Base-by-base conservation (phyloP, 148 eudicot genomes). In the Fagopyrum homotropicum region DNA sequence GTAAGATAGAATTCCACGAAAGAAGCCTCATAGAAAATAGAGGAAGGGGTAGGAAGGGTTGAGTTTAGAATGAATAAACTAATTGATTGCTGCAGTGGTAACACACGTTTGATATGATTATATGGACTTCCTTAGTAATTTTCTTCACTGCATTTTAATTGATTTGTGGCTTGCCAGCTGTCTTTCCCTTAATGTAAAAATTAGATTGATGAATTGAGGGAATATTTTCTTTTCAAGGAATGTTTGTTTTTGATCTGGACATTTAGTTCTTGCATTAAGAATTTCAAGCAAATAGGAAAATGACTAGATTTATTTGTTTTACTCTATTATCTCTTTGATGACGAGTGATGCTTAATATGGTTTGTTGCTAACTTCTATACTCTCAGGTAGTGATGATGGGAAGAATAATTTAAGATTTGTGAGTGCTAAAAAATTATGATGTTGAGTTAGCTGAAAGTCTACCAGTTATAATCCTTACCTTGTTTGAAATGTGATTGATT, bases 281-380 rank as follows among this genome's bases (percentile, higher is more conserved):
- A 63, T 12, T 63, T 35, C 35, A 63, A 63, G 69, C 7, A 63
- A 30, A 63, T 63, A 63, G 69, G 69, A 30, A 63, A 29, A n/a
- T 63, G 69, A 63, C 45, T n/a, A 63, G n/a, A 63, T 63, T 29
- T 66, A 66, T 40, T 66, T 40, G 71, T 35, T 66, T 66, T 5
- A 35, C 5, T 15, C 71, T 40, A 66, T 4, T 66, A 4, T 14
- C 45, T 66, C 46, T 35, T 43, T 66, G 46, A 66, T 66, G 19
- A 40, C 30, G 17, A 66, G 71, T 66, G 47, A 40, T 66, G 19
- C 12, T 4, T 66, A 3, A 35, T 66, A 15, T 14, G 46, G 47
- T 5, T 66, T 66, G 71, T 15, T 66, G 71, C 14, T 66, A 66
- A 14, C 19, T 66, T 35, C 40, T 40, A 30, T 66, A 19, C 19